Evolutionary conservation across 2,329 filamentous ascomycete species (phyloP), one percentile per base, ranked within the genome.

Genomic region (Nothophaeocryptopus gaeumannii): DNA sequence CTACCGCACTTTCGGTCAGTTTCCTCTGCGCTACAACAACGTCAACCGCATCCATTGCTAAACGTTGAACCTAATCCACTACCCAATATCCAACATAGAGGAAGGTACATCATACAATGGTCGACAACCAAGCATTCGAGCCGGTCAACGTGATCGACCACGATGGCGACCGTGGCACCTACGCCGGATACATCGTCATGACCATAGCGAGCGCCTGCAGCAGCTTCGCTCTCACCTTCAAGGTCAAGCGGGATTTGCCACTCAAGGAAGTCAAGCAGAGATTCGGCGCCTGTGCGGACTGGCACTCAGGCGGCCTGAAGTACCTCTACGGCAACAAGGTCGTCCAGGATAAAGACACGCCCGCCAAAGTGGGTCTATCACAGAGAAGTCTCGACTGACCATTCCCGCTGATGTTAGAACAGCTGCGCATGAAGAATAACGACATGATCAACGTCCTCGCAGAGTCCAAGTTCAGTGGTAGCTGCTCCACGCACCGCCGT

Each of bases 181-280:
- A 32, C 2, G 26, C 16, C 8, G 39, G 29, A 5, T 42, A 48
- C 15, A 32, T 36, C 16, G 15, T 41, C 7, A n/a, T 42, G 16
- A 35, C 29, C 2, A 11, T 48, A 13, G 45, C 38, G 14, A 42
- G 45, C 32, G 30, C 32, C 12, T 36, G 14, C 29, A 42, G 31
- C 38, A 29, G 31, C 32, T 48, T 48, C 38, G 31, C 38, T 1
- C 12, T 31, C 15, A 42, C 37, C 8, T 48, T 36, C 39, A 32
- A 42, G 39, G 8, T 42, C 39, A 36, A 14, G 8, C 31, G 20
- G 11, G 37, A 15, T 7, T 31, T 30, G 16, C 15, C 20, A n/a
- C 10, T 41, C 0, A 29, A 37, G 12, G 16, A 42, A 13, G 38
- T 42, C 15, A 42, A 36, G 32, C 30, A 12, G 10, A 8, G 16